These are phyloP conservation scores for Creolimax fragrantissima DNA, from an alignment of 78 protist species.

Conservation along the genomic window DNA sequence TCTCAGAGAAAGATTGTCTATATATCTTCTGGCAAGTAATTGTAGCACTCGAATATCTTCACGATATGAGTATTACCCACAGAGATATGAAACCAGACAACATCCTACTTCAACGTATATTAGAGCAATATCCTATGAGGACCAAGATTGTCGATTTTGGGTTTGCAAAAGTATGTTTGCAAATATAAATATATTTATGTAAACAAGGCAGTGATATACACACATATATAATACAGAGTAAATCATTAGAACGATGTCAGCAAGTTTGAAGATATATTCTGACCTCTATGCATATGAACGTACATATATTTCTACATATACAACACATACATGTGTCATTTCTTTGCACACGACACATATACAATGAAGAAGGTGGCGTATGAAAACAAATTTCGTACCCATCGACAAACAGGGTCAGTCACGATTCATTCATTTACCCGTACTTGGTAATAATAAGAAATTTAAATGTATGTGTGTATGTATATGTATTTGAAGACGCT, in stretches of 20 bases:
- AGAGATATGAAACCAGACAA: conserved; percentile 27
- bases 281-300: not conserved
- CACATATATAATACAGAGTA: not conserved
- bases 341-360: no score
- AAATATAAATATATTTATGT: not conserved
- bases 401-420: no score
- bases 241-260: no score
- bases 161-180: not conserved
- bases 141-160: not conserved
- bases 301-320: not conserved
- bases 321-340: not conserved
- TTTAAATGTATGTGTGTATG: no score
- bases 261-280: no score
- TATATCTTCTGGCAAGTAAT: not conserved
- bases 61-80: conserved; percentile 7
- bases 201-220: not conserved
- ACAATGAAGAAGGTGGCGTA: no score
- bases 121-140: not conserved
- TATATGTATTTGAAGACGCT: no score
- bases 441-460: no score
- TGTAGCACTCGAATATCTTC: conserved; percentile 18
- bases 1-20: not conserved
- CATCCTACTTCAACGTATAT: not conserved
- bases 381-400: no score
- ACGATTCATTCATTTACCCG: no score